phyloP scores from a whole-genome alignment of 805 yeast genomes.

The Suhomyces sp. region DNA sequence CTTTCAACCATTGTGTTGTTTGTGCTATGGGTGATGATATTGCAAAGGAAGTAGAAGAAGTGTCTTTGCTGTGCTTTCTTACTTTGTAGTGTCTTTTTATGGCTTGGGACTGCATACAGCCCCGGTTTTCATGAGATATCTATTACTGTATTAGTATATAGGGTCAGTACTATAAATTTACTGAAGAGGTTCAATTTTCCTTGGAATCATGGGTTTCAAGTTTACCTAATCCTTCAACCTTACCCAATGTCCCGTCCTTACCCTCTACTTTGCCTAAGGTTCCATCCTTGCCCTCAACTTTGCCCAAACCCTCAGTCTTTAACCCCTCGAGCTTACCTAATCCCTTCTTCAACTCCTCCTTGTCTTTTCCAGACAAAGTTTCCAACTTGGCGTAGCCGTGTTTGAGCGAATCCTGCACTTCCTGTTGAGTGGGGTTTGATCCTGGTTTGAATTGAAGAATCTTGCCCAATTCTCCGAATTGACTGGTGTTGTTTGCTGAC shows the following conservation, averaged over 20 bases:
- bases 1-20: constrained; percentile 2
- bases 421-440: constrained; percentile 4
- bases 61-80: too few relatives aligned
- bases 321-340: constrained; percentile 7
- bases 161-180: too few relatives aligned
- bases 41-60: too few relatives aligned
- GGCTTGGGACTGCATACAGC: too few relatives aligned
- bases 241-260: constrained; percentile 5
- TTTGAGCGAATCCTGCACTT: constrained; percentile 4
- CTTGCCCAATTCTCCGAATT: constrained; percentile 13
- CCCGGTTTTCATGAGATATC: too few relatives aligned
- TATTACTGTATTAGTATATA: too few relatives aligned
- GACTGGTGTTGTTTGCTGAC: constrained; percentile 2
- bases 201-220: constrained; percentile 1
- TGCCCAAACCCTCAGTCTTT: constrained; percentile 7
- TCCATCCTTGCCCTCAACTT: constrained; percentile 4
- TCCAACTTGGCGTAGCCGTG: constrained; percentile 9
- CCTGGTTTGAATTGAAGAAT: constrained; percentile 8
- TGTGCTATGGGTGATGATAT: too few relatives aligned
- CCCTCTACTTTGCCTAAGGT: too few relatives aligned
- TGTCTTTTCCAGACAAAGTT: constrained; percentile 6
- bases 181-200: too few relatives aligned
- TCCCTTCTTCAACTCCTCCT: constrained; percentile 7
- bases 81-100: too few relatives aligned
- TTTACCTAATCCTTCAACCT: constrained; percentile 3